Evolutionary conservation across 164 flowering plant species (phyloP), one percentile per base, ranked within the genome.

Genomic region (Macadamia integrifolia): DNA sequence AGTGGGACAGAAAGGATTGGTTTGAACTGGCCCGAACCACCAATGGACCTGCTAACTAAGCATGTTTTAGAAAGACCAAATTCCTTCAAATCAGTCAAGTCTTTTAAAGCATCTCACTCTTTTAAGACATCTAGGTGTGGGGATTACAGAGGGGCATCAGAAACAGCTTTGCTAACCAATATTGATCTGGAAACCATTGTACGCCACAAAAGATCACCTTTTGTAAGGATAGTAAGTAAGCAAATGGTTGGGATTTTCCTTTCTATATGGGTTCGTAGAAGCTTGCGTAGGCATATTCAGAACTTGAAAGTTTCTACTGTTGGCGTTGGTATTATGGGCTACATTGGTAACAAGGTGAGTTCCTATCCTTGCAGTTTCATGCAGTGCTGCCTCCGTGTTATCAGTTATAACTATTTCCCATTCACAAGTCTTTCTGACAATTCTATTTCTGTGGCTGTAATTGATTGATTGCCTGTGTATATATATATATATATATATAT

Each of bases 241-340:
- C 97, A 95, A 78, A 92, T 95, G 99, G 98, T 95, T 76, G 98
- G 99, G 10, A 64, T 92, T 66, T 95, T 90, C 70, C 81, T 95
- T 58, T 80, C 93, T 23, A 62, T 95, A 73, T 95, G 99, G 99
- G 97, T 92, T 53, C 92, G 93, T 23, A 87, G 96, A 79, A 83
- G 84, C 75, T 79, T 95, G 78, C 84, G 97, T 28, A 85, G 71
- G 79, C 97, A 89, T 73, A 87, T 95, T 66, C 88, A 83, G 62
- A 92, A 95, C 68, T 13, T 95, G 63, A 88, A 80, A 72, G 92
- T 95, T 59, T 92, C 96, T 46, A 85, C 94, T 61, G 99, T 92
- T 79, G 98, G 99, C 58, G 97, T 95, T 69, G 99, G 99, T 78
- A 89, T 81, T 30, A 89, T 95, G 98, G 99, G 99, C 72, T 92